Conservation (phyloP, 2,329 filamentous ascomycete species). For the Alternaria arborescens region DNA sequence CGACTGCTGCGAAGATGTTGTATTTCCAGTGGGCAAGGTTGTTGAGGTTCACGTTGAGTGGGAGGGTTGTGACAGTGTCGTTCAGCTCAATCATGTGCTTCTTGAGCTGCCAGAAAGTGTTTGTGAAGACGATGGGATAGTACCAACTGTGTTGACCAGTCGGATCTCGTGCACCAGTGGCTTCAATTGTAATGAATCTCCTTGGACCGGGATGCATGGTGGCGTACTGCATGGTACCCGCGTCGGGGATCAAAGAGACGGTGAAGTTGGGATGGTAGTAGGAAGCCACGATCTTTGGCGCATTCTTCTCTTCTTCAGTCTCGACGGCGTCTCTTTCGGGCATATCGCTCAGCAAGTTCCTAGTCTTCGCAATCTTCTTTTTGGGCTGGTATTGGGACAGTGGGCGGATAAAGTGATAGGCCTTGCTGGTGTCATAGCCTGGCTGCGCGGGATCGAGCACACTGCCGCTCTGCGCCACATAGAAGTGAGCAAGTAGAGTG, state of each 20-base stretch:
- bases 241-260: conserved; percentile 83
- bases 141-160: conserved; percentile 94
- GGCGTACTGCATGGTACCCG: conserved; percentile 73
- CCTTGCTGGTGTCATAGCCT: conserved; percentile 76
- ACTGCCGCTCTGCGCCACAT: conserved; percentile 78
- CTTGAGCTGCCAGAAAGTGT: conserved; percentile 96
- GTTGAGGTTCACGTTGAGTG: conserved; percentile 82
- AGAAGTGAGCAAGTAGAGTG: conserved; percentile 95
- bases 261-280: conserved; percentile 97
- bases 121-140: conserved; percentile 86
- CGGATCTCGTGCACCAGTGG: conserved; percentile 80
- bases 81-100: conserved; percentile 92
- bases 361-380: conserved; percentile 88
- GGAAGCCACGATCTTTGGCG: conserved; percentile 76
- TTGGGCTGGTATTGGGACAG: conserved; percentile 89
- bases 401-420: conserved; percentile 84
- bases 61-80: conserved; percentile 82
- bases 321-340: conserved; percentile 60
- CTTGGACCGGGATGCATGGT: conserved; percentile 76
- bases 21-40: conserved; percentile 91
- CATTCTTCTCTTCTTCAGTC: conserved; percentile 59
- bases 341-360: conserved; percentile 75
- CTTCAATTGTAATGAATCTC: conserved; percentile 81
- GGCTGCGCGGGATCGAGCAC: conserved; percentile 77
- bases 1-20: conserved; percentile 81